Evolutionary conservation across 805 yeast species (phyloP), one percentile per base, ranked within the genome.

Genomic region (Isabelozyma rhagii): DNA sequence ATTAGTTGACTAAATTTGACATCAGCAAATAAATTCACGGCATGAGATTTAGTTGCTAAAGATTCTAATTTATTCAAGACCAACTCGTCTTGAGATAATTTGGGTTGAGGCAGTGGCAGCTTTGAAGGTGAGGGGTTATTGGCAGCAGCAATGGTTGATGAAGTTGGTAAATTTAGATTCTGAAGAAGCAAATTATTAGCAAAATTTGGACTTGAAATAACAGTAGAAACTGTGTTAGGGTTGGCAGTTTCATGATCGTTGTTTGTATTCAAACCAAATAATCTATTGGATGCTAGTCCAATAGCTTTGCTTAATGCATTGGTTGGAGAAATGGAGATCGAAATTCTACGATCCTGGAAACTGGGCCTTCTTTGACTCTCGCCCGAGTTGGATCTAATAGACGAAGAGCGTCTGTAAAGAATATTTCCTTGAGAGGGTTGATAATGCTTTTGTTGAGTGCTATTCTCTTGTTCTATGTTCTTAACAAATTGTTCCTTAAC

Each of bases 241-340:
- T 44, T 52, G 27, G 57, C 63, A 4, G 56, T 47, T 14, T 49
- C 48, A 7, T 54, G 50, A 34, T 50, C 44, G 36, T 34, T 36
- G 27, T 51, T 15, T 10, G 51, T 47, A 4, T 51, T 44, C 10
- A 50, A 41, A 4, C 97, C 97, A 69, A 92, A 91, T 36, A 93
- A 72, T 55, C 97, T 80, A 46, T 91, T 87, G 0, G 96, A 87
- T 0, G 97, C 97, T 64, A 89, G 79, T 7, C 89, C 89, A 47
- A 93, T 72, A 0, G 97, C 98, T 58, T 85, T 86, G 1, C 92
- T 85, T 49, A 94, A 78, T 0, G 98, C 97, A 66, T 85, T 89
- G 0, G 96, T 83, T 8, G 97, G 97, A 18, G 84, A 79, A 38
- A 87, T 82, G 0, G 89, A 81, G 34, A 86, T 81, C 0, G 90